Base-by-base conservation (phyloP, 2,329 filamentous ascomycete species). In the Leptographium radiaticola region DNA sequence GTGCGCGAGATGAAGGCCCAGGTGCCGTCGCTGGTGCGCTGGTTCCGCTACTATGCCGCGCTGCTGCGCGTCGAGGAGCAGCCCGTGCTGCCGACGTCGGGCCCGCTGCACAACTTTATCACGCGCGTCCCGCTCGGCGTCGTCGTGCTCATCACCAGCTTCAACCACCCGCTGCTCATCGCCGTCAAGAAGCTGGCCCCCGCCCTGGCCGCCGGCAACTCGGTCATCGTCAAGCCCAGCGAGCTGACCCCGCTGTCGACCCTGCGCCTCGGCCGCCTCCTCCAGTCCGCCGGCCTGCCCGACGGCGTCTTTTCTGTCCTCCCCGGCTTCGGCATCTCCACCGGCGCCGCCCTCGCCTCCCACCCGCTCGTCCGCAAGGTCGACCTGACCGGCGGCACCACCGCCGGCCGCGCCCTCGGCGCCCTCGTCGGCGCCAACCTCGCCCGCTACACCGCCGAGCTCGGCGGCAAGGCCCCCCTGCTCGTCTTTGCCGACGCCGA, bases 331-430 rank as follows among this genome's bases (percentile, higher is more conserved):
- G 80, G 80, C 1, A 56, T 63, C 0, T 68, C 68, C 1, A 81
- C 79, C 0, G 78, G 77, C 11, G 70, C 68, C n/a, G 71, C 71
- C 0, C 71, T 82, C 5, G 76, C 75, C 13, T 66, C 75, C 33
- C 83, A 77, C 54, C 65, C 66, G 2, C 65, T 74, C 2, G 68
- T 77, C 2, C 70, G 78, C 67, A 88, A 88, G 70, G 77, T 89
- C 54, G 84, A 86, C 59, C 82, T 89, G 61, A 89, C 85, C 40
- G 85, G 86, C 45, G 84, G 83, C n/a, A 88, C 84, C 25, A 69
- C 71, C n/a, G 81, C 84, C 18, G 85, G 84, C 6, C 74, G 81
- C 55, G 76, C 78, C 39, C 86, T 89, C 61, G 83, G 86, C 58
- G 73, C 80, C 45, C 75, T 84, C 43, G 82, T 79, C 31, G 77